phyloP scores from a whole-genome alignment of 805 yeast genomes.

The Candida tallmaniae region DNA sequence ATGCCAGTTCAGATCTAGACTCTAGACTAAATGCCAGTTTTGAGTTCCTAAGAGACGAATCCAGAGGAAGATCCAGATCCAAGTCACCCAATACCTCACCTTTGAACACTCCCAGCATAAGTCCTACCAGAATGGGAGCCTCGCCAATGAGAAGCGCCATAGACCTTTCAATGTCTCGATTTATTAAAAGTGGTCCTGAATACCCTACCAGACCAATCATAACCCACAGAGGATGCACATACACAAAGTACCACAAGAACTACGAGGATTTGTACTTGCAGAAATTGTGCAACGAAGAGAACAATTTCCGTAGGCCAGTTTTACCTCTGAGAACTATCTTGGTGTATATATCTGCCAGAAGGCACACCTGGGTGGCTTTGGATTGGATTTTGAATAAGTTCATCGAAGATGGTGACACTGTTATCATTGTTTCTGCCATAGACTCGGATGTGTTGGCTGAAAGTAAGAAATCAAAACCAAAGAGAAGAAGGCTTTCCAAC shows the following conservation, averaged over 20 bases:
- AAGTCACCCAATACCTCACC: conserved; percentile 11
- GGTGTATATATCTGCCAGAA: conserved; percentile 65
- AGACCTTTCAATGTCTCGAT: conserved; percentile 12
- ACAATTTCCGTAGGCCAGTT: conserved; percentile 24
- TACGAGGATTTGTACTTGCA: conserved; percentile 45
- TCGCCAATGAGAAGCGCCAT: conserved; percentile 14
- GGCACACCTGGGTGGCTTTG: conserved; percentile 78
- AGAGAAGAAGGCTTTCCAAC: conserved; percentile 9
- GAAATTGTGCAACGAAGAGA: conserved; percentile 19
- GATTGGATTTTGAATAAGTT: conserved; percentile 61
- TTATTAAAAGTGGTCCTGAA: conserved; percentile 5
- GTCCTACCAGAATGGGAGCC: conserved; percentile 16
- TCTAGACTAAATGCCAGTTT: neutral
- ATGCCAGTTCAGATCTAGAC: too few species aligned
- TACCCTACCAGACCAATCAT: conserved; percentile 40
- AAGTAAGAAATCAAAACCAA: conserved; percentile 6
- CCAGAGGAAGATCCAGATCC: conserved; percentile 10
- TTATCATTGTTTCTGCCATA: conserved; percentile 58
- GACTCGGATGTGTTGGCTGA: conserved; percentile 11
- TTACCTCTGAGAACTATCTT: conserved; percentile 52
- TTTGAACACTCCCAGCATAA: conserved; percentile 15
- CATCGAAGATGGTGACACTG: conserved; percentile 60
- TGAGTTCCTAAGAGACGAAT: conserved; percentile 1
- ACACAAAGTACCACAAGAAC: conserved; percentile 42
- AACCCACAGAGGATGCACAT: conserved; percentile 39